Evolutionary conservation across 2,329 filamentous ascomycete species (phyloP), one percentile per base, ranked within the genome.

Genomic region (Myriosclerotinia scirpicola): DNA sequence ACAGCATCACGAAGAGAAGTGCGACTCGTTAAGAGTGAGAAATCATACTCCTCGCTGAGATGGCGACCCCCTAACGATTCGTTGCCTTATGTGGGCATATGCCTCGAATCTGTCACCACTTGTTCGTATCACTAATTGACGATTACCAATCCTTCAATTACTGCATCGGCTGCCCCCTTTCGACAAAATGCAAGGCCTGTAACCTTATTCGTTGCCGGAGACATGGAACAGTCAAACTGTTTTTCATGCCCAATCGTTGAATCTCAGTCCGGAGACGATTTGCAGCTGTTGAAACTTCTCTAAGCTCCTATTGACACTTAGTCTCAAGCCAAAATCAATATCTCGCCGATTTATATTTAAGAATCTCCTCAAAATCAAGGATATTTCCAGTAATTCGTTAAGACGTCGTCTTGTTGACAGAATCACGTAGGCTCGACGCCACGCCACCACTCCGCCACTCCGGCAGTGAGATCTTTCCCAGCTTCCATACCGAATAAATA

Each of bases 361-460:
- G 14, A 50, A 50, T 22, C 46, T 20, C 6, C 17, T 17, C 46
- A 9, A 50, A 50, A 50, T 50, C n/a, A 17, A 50, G 46, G 46
- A 17, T 50, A 50, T 22, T 50, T 22, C 46, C n/a, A 50, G 46
- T 7, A 15, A 50, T 50, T 17, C 46, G 1, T 50, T 50, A 50
- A 50, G 46, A 50, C 46, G n/a, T 50, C 46, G 46, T 50, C 46
- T 50, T 50, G n/a, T 50, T 50, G n/a, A 50, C 46, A 50, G 46
- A 50, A 7, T 22, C 46, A 50, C 46, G 46, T 50, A 50, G 6
- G 46, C 46, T 50, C 15, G 46, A 50, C 46, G 14, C 46, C 46
- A 50, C 46, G 46, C 46, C 46, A 50, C 17, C 15, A 22, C n/a
- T 2, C 26, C 26, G 3, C 26, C 26, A 26, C 26, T 50, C 46